Evolutionary conservation across 2,329 filamentous ascomycete species (phyloP).

Genomic region (Venturia nashicola): DNA sequence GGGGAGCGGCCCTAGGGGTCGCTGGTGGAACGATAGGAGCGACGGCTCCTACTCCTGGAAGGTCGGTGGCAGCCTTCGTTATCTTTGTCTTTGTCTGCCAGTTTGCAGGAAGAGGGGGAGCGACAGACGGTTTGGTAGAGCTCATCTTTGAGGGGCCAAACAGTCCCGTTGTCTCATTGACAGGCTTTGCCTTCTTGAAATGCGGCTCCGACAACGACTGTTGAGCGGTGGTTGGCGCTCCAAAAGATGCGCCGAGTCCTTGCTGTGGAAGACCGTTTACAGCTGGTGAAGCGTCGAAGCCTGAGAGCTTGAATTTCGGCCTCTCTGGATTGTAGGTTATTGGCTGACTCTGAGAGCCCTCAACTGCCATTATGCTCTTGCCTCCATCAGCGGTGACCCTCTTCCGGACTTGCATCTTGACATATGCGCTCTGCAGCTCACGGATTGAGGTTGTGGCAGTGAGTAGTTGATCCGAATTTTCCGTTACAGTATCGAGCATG

Average conservation of each 20-base stretch:
- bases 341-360: background rate
- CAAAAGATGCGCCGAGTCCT: background rate
- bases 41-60: background rate
- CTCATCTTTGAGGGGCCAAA: background rate
- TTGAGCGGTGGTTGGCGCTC: background rate
- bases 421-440: background rate
- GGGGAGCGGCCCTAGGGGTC: too few species aligned
- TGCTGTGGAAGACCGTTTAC: background rate
- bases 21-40: background rate
- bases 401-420: slow-evolving; percentile 17
- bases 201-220: background rate
- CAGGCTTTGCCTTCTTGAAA: background rate
- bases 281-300: background rate
- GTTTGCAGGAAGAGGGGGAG: background rate
- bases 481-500: slow-evolving; percentile 14
- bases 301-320: background rate
- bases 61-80: background rate
- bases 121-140: background rate
- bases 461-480: slow-evolving; percentile 13
- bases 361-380: slow-evolving; percentile 16
- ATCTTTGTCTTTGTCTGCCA: background rate
- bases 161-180: background rate
- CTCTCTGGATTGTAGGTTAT: background rate
- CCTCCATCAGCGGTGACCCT: slow-evolving; percentile 18
- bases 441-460: background rate